Evolutionary conservation across 495 filamentous ascomycete genomes (phyloP).

Genomic region (Hyaloscypha bicolor): DNA sequence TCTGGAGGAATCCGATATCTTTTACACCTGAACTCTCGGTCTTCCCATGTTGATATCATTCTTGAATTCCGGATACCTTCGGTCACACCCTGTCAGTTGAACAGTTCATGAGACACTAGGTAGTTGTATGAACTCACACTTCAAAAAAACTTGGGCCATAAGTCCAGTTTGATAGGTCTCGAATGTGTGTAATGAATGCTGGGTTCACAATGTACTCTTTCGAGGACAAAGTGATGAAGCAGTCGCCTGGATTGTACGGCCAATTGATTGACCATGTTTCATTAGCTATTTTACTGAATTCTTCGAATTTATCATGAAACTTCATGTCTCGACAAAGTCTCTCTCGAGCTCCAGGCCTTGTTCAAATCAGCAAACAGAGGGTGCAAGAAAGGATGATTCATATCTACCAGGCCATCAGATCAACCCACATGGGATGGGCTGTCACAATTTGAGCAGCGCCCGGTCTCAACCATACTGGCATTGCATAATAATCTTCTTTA

Average conservation of each 20-base stretch:
- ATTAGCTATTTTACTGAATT: background rate
- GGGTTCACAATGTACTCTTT: background rate
- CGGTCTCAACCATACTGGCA: background rate
- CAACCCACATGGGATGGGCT: background rate
- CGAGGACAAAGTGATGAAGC: background rate
- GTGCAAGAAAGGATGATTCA: background rate
- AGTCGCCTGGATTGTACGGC: background rate
- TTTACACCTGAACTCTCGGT: too few relatives aligned
- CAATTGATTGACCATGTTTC: background rate
- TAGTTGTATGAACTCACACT: background rate
- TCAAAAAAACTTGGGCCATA: background rate
- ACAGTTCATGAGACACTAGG: background rate
- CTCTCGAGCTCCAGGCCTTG: background rate
- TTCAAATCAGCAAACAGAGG: background rate
- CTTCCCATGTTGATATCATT: background rate
- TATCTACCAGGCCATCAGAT: background rate
- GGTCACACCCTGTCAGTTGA: background rate
- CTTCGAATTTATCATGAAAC: constrained; percentile 4
- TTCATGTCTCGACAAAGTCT: background rate
- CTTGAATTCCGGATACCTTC: background rate
- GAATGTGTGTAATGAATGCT: background rate
- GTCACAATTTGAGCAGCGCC: constrained; percentile 6
- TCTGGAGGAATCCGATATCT: too few relatives aligned
- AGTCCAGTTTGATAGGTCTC: constrained; percentile 2
- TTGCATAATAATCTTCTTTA: background rate